Evolutionary conservation across 75 land plant genomes (phyloP).

Genomic region (Cupressus sempervirens): DNA sequence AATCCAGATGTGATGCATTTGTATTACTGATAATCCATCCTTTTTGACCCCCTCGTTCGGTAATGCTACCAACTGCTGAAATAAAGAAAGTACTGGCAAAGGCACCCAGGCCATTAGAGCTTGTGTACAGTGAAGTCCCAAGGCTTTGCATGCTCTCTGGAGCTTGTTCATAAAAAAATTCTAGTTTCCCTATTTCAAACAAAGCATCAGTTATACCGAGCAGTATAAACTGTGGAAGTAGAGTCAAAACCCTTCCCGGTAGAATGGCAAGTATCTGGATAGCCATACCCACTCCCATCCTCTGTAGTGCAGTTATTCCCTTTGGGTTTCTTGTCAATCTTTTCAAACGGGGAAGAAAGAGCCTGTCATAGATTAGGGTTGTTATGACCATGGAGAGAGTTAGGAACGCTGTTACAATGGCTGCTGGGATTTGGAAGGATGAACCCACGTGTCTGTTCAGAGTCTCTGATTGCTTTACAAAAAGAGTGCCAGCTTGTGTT

Average conservation of each 20-base stretch:
- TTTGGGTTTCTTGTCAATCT: conserved; percentile 40
- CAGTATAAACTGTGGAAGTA: conserved; percentile 58
- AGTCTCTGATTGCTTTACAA: conserved; percentile 58
- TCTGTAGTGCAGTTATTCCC: conserved; percentile 18
- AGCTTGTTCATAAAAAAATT: conserved; percentile 82
- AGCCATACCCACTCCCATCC: conserved; percentile 48
- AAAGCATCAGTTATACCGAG: conserved; percentile 67
- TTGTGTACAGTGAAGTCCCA: conserved; percentile 45
- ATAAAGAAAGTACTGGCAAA: conserved; percentile 58
- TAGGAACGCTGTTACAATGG: conserved; percentile 41
- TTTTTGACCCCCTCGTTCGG: conserved; percentile 27
- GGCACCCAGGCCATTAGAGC: conserved; percentile 45
- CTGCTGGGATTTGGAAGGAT: conserved; percentile 52
- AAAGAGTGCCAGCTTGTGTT: conserved; percentile 44
- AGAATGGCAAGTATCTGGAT: conserved; percentile 23
- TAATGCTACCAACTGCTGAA: conserved; percentile 38
- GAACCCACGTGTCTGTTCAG: conserved; percentile 28
- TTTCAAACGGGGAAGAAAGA: conserved; percentile 41
- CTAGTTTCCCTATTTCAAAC: conserved; percentile 52
- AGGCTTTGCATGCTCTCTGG: conserved; percentile 66
- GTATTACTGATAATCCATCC: conserved; percentile 83
- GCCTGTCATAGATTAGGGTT: conserved; percentile 43
- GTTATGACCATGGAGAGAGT: conserved; percentile 44
- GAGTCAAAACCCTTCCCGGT: neutral
- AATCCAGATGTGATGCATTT: conserved; percentile 65